Conservation (phyloP, 1,284 basidiomycete genomes). For the Somion occarium region DNA sequence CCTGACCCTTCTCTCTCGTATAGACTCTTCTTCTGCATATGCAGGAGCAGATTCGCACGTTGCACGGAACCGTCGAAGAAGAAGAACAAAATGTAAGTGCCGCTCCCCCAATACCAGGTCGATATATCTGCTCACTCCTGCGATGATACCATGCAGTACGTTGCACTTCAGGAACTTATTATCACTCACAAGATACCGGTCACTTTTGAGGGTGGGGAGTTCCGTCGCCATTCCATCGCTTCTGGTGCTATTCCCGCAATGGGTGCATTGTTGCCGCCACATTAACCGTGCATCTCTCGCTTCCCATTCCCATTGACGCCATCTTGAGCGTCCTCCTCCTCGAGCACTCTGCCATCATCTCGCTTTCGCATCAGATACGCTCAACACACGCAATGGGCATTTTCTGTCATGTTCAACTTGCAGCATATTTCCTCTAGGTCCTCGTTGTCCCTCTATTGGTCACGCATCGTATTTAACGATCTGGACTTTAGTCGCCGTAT, state of each 20-base stretch:
- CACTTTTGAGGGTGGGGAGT: neutral
- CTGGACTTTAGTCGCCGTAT: too few species aligned
- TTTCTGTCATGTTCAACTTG: too few species aligned
- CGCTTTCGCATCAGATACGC: neutral
- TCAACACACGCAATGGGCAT: too few species aligned
- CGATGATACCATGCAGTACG: slow-evolving; percentile 21
- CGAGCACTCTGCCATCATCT: neutral
- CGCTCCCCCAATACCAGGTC: too few species aligned
- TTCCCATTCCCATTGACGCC: slow-evolving; percentile 1
- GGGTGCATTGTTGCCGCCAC: neutral
- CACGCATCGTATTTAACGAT: too few species aligned
- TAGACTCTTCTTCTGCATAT: slow-evolving; percentile 58
- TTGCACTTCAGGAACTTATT: slow-evolving; percentile 21
- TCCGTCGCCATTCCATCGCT: slow-evolving; percentile 11
- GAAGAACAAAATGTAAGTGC: slow-evolving; percentile 51
- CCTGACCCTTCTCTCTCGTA: neutral
- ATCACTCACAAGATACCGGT: slow-evolving; percentile 1
- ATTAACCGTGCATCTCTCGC: neutral
- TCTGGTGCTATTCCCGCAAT: slow-evolving; percentile 10
- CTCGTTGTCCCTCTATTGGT: too few species aligned
- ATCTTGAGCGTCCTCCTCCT: neutral
- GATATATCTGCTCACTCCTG: neutral
- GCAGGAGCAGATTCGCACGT: slow-evolving; percentile 46
- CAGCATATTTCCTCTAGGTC: too few species aligned
- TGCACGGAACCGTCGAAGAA: slow-evolving; percentile 40